phyloP scores from a whole-genome alignment of 352 stramenopile species.

The Pythium scleroteichum region DNA sequence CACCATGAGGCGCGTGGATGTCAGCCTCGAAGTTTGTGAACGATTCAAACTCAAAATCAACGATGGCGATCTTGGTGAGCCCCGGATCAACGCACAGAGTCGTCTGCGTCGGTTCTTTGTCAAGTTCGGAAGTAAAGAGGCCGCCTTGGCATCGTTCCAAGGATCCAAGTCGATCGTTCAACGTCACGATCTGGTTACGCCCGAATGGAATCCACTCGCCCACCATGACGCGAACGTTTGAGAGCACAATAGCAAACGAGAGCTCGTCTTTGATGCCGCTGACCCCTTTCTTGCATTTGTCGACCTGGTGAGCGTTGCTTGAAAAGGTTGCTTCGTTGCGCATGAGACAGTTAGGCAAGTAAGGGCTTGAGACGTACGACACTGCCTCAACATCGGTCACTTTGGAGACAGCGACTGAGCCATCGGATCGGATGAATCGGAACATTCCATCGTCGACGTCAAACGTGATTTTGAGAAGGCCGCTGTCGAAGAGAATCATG shows the following conservation, averaged over 20 bases:
- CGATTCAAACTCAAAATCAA: conserved; percentile 97
- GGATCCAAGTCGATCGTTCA: conserved; percentile 96
- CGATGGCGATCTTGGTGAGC: conserved; percentile 95
- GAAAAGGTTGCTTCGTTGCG: conserved; percentile 92
- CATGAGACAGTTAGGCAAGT: conserved; percentile 95
- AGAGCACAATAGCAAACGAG: conserved; percentile 95
- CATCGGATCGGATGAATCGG: conserved; percentile 81
- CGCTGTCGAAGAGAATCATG: conserved; percentile 91
- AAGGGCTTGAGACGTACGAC: conserved; percentile 97
- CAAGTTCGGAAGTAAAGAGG: conserved; percentile 95
- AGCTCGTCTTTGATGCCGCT: conserved; percentile 93
- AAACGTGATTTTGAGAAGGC: conserved; percentile 92
- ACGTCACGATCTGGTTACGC: conserved; percentile 96
- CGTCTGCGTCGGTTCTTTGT: conserved; percentile 81
- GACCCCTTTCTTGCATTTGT: conserved; percentile 82
- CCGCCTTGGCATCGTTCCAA: conserved; percentile 96
- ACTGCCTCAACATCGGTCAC: conserved; percentile 97
- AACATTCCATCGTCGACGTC: conserved; percentile 87
- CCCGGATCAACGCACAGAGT: conserved; percentile 83
- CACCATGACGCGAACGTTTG: conserved; percentile 96
- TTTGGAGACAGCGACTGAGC: conserved; percentile 89
- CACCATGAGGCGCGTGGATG: conserved; percentile 93
- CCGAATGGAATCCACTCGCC: conserved; percentile 98
- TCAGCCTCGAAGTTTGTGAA: conserved; percentile 99
- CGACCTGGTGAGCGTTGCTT: conserved; percentile 91